A percentile compares a stretch with the other conserved stretches of the same genome.
Evolutionary conservation across 805 yeast species (phyloP).

Genomic region (Saccharomycopsis sp.): DNA sequence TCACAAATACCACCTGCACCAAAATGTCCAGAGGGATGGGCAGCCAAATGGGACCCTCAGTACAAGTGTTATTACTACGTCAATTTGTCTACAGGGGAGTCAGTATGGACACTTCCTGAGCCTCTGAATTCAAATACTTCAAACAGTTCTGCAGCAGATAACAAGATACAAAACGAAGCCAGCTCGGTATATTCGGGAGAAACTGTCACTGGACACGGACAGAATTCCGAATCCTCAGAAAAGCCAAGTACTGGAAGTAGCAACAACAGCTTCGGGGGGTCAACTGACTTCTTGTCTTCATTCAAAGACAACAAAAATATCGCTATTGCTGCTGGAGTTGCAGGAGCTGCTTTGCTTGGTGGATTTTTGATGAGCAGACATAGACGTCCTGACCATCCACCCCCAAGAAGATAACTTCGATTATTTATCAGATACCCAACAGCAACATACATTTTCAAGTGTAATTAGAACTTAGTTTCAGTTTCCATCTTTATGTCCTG

Average conservation of each 20-base stretch:
- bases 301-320: neutral
- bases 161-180: constrained; percentile 1
- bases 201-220: neutral
- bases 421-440: no score
- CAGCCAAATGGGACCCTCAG: neutral
- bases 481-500: no score
- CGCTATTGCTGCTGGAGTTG: constrained; percentile 1
- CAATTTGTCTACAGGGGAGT: neutral
- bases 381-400: constrained; percentile 1
- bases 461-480: no score
- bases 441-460: no score
- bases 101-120: neutral
- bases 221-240: neutral
- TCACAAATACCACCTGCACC: neutral
- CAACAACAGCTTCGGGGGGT: neutral
- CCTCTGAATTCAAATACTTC: neutral
- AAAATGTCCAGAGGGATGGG: constrained; percentile 1
- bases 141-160: neutral
- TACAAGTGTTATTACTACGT: neutral
- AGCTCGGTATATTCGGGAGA: constrained; percentile 1
- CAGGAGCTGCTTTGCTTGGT: neutral
- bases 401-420: neutral
- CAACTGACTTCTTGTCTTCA: neutral
- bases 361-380: neutral
- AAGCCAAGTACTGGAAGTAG: neutral